These are phyloP conservation scores for Cucumis melo DNA, from an alignment of 306 rosid species.

Conservation along the genomic window DNA sequence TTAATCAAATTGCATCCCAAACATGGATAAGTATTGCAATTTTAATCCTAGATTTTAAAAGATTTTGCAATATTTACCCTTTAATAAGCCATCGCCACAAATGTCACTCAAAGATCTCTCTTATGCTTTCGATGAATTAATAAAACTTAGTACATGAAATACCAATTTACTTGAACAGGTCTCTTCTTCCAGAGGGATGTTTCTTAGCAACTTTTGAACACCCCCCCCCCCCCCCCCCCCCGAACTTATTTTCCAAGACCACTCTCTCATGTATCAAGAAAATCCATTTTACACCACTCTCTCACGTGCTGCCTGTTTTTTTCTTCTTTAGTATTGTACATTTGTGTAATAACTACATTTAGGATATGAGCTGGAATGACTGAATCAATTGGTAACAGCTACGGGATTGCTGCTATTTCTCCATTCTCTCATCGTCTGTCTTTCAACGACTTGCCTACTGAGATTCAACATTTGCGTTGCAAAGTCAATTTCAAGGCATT, in stretches of 20 bases:
- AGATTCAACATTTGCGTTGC: conserved; percentile 73
- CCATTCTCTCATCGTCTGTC: conserved; percentile 94
- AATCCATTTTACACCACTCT: not conserved
- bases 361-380: not conserved
- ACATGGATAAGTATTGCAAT: no score
- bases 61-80: no score
- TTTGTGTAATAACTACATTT: not conserved
- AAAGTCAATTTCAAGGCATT: conserved; percentile 89
- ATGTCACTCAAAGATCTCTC: no score
- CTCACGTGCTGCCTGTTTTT: not conserved
- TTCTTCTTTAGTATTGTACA: not conserved
- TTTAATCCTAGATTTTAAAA: no score
- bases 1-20: no score
- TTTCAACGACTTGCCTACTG: conserved; percentile 64
- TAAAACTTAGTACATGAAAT: no score
- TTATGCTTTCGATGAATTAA: no score
- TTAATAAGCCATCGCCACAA: no score
- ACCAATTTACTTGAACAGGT: no score
- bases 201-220: no score
- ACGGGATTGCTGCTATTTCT: conserved; percentile 77
- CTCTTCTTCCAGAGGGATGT: no score
- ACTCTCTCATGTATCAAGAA: not conserved
- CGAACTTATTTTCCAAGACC: not conserved
- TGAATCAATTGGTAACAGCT: conserved; percentile 24
- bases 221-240: not conserved